These are phyloP conservation scores for Biscogniauxia mediterranea DNA, from an alignment of 2,329 filamentous ascomycete species.

Conservation along the genomic window DNA sequence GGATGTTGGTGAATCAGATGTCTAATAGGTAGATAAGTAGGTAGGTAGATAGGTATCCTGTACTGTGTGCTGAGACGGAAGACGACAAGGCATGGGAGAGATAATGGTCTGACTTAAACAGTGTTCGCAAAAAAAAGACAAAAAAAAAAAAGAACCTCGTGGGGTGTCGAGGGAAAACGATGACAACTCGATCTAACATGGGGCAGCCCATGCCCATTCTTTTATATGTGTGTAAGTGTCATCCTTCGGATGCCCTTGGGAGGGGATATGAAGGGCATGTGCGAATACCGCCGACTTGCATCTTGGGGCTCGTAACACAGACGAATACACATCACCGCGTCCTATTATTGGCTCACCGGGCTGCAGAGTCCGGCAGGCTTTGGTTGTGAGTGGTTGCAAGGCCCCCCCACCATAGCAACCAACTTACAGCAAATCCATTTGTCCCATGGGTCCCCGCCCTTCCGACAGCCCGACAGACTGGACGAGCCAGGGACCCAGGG, in stretches of 20 bases:
- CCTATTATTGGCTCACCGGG: not conserved
- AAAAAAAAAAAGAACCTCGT: too few species aligned
- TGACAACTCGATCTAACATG: not conserved
- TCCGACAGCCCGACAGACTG: not conserved
- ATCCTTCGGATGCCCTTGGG: not conserved
- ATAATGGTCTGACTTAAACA: too few species aligned
- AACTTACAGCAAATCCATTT: not conserved
- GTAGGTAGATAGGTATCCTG: not conserved
- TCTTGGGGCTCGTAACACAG: not conserved
- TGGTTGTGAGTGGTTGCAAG: not conserved
- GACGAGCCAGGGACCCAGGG: not conserved
- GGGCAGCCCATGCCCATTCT: not conserved
- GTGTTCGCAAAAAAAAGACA: too few species aligned
- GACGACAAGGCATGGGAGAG: not conserved
- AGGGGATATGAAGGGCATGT: not conserved
- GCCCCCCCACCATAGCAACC: not conserved
- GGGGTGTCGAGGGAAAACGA: not conserved
- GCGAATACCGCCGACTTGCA: not conserved
- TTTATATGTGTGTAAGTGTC: not conserved
- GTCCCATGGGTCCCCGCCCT: not conserved
- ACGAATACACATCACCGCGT: not conserved
- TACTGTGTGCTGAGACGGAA: not conserved
- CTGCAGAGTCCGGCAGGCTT: not conserved
- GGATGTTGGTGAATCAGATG: not conserved
- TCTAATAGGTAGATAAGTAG: too few species aligned